Evolutionary conservation across 78 protist genomes (phyloP).

Genomic region (Chrysochromulina parva): DNA sequence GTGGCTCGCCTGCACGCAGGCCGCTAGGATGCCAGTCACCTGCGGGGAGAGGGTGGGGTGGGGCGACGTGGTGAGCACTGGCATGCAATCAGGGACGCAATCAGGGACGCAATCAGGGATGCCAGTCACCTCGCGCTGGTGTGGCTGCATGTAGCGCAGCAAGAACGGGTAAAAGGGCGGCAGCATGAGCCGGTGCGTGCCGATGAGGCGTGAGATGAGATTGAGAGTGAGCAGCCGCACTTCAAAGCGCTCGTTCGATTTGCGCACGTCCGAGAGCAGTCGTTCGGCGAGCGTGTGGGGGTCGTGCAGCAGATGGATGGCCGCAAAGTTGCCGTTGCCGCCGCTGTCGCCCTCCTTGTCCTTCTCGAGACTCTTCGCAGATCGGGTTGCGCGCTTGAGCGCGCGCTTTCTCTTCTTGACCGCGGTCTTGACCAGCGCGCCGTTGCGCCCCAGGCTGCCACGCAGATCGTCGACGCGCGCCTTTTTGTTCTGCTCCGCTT

Average conservation of each 20-base stretch:
- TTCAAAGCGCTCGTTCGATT: constrained; percentile 53
- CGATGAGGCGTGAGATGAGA: constrained; percentile 74
- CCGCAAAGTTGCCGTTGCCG: constrained; percentile 46
- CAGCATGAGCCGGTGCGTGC: constrained; percentile 73
- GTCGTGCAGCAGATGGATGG: constrained; percentile 81
- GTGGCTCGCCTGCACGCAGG: constrained; percentile 84
- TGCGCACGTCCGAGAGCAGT: constrained; percentile 59
- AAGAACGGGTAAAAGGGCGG: constrained; percentile 84
- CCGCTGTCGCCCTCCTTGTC: not conserved
- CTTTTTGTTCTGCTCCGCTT: constrained; percentile 17
- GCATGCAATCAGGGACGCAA: too few species aligned
- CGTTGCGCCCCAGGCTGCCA: not conserved
- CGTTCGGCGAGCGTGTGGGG: constrained; percentile 79
- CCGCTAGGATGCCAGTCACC: too few species aligned
- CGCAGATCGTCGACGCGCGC: not conserved
- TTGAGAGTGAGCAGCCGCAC: constrained; percentile 75
- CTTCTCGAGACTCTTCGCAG: not conserved
- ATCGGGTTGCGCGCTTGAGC: constrained; percentile 1
- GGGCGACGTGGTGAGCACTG: too few species aligned
- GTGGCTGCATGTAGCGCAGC: constrained; percentile 77
- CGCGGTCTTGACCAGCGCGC: not conserved
- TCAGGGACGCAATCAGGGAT: constrained; percentile 60
- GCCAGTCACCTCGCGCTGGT: constrained; percentile 75
- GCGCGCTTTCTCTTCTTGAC: constrained; percentile 36
- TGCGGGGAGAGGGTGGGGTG: too few species aligned